phyloP scores from a whole-genome alignment of 2,329 filamentous ascomycete genomes.

The Arachnomyces sp. region DNA sequence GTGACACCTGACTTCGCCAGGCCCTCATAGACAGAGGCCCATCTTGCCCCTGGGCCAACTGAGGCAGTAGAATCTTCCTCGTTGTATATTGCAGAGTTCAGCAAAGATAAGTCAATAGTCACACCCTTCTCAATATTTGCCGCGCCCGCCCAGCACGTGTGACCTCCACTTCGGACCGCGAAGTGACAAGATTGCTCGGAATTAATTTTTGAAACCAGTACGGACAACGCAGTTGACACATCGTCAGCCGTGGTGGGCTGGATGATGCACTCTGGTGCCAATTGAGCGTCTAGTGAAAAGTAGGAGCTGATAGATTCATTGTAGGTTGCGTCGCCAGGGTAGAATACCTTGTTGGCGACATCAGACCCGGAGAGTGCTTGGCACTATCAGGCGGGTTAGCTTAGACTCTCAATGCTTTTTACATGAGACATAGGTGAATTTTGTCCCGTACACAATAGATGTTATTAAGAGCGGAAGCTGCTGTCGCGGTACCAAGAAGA shows the following conservation, averaged over 20 bases:
- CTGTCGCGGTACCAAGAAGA: too few species aligned
- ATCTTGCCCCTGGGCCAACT: constrained; percentile 25
- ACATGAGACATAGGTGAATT: too few species aligned
- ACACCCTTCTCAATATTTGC: constrained; percentile 34
- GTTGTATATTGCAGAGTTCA: constrained; percentile 22
- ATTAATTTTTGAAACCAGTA: constrained; percentile 5
- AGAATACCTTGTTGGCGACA: constrained; percentile 2
- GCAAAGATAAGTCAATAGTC: constrained; percentile 30
- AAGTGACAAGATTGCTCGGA: constrained; percentile 5
- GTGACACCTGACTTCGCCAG: constrained; percentile 18
- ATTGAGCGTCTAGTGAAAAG: constrained; percentile 18
- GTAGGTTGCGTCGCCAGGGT: constrained; percentile 13
- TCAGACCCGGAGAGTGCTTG: too few species aligned
- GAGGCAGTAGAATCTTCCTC: constrained; percentile 18
- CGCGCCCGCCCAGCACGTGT: constrained; percentile 27
- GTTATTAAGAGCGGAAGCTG: too few species aligned
- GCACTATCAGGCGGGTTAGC: too few species aligned
- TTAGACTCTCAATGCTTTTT: too few species aligned
- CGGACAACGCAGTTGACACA: constrained; percentile 17
- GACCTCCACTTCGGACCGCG: constrained; percentile 37
- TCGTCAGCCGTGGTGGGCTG: constrained; percentile 17
- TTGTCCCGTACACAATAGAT: too few species aligned
- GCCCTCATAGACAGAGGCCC: constrained; percentile 22
- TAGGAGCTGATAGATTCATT: constrained; percentile 15
- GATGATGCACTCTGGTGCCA: constrained; percentile 18